Conservation (phyloP, 1,284 basidiomycete genomes). For the Thelephora terrestris region DNA sequence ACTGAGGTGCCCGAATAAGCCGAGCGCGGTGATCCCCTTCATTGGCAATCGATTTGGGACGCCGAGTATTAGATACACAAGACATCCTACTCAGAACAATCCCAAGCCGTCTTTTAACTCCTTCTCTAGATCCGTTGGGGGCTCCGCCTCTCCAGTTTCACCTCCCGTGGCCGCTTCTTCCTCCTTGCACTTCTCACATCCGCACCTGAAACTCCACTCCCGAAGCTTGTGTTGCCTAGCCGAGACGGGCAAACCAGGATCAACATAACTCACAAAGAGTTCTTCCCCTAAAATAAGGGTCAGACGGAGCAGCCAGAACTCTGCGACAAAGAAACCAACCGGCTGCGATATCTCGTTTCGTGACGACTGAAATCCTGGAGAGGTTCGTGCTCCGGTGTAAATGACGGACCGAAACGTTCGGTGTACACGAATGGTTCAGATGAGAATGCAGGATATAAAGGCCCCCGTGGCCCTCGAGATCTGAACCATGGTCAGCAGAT, state of each 20-base stretch:
- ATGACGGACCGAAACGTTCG: constrained; percentile 70
- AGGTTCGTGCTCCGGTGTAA: constrained; percentile 52
- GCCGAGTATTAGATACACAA: background rate
- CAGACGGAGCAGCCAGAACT: background rate
- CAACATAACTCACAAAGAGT: constrained; percentile 70
- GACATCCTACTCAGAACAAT: constrained; percentile 13
- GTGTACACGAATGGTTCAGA: constrained; percentile 75
- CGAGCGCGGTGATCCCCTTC: too few species aligned
- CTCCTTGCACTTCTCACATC: constrained; percentile 52
- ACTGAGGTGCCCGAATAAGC: too few species aligned
- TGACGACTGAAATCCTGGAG: constrained; percentile 63
- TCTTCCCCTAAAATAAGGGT: constrained; percentile 45
- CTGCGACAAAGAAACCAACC: background rate
- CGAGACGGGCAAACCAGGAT: constrained; percentile 45
- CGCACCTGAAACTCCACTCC: constrained; percentile 68
- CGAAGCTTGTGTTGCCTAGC: constrained; percentile 49
- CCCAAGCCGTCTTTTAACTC: constrained; percentile 43
- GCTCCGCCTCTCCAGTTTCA: constrained; percentile 15
- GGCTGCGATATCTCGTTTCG: constrained; percentile 48
- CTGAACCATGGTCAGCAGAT: constrained; percentile 24
- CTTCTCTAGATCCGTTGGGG: constrained; percentile 30
- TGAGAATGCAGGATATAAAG: constrained; percentile 82
- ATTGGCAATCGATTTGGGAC: too few species aligned
- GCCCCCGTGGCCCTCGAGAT: constrained; percentile 81
- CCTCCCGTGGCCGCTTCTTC: constrained; percentile 23